These are phyloP conservation scores for Pythium utonaiense DNA, from an alignment of 352 stramenopile species.

Conservation along the genomic window DNA sequence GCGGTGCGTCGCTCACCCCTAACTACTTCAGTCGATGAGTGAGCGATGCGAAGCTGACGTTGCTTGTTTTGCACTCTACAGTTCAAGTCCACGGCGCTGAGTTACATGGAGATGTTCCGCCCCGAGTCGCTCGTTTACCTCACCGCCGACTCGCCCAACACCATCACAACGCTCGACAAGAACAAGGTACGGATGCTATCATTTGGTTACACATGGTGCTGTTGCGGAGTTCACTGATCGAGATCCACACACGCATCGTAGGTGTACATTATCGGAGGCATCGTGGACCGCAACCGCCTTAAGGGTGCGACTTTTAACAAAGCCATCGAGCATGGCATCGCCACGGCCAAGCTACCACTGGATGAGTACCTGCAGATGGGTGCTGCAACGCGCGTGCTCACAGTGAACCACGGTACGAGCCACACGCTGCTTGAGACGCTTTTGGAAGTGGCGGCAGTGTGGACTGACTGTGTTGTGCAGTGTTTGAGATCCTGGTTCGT, in stretches of 20 bases:
- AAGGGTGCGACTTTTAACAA: conserved; percentile 92
- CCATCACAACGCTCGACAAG: conserved; percentile 80
- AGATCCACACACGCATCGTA: conserved; percentile 9
- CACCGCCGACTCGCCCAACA: conserved; percentile 92
- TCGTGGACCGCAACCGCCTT: conserved; percentile 97
- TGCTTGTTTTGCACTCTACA: conserved; percentile 14
- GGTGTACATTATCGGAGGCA: conserved; percentile 96
- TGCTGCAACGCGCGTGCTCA: conserved; percentile 70
- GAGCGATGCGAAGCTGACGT: not conserved
- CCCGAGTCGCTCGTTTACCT: conserved; percentile 92
- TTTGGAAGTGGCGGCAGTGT: not conserved
- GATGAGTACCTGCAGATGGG: conserved; percentile 78
- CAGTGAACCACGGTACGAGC: conserved; percentile 84
- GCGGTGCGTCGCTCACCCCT: conserved; percentile 38
- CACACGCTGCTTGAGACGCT: not conserved
- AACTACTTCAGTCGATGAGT: not conserved
- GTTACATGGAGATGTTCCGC: conserved; percentile 73
- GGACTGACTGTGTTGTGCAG: conserved; percentile 25
- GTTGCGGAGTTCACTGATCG: not conserved
- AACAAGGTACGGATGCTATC: conserved; percentile 54
- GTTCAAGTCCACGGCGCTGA: conserved; percentile 54
- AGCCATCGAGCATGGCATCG: conserved; percentile 86
- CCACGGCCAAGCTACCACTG: conserved; percentile 91
- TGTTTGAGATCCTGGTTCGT: conserved; percentile 79
- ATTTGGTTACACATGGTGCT: not conserved